Base-by-base conservation (phyloP, 73 alveolate genomes). In the Blepharisma japonicum region DNA sequence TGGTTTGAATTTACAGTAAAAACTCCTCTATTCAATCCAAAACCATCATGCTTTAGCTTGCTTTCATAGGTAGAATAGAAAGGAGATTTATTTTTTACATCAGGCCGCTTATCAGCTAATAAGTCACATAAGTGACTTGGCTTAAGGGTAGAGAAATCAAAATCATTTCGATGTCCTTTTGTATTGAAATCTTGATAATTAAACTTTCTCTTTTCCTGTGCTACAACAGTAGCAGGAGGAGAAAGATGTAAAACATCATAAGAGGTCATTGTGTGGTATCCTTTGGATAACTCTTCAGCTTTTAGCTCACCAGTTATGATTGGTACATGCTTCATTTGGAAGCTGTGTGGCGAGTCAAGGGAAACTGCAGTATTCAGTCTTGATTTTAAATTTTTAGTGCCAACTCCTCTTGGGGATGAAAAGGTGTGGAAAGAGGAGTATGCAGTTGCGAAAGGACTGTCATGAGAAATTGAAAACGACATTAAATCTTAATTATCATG, bases 21-120 rank as follows among this genome's bases (percentile, higher is more conserved):
- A 61, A 61, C 23, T 25, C 74, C 74, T 61, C 74, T 14, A 61
- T 11, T 61, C 14, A 14, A 9, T 25, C 74, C 46, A 61, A 61
- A 61, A 9, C 74, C 74, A 20, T 61, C 46, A 8, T 61, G 14
- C 5, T 61, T 61, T 25, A 61, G 74, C 23, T 61, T 25, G 2
- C 23, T 11, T 2, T 61, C 23, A 39, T 61, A 61, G 18, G 14
- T 61, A n/a, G 46, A 61, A 25, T 61, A 61, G 23, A 18, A 61
- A n/a, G 11, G 11, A n/a, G 74, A 61, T 9, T 14, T 18, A 20
- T 25, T 61, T 61, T 61, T 61, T 8, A 61, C 14, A 18, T 18
- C 38, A 18, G 74, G 74, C 39, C 74, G 74, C 74, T 61, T 61
- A 39, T 61, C 74, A 9, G 74, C 74, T 5, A 61, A 18, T 25